Conservation (phyloP, 371 early-diverging fungal genomes). For the Furculomyces boomerangus region DNA sequence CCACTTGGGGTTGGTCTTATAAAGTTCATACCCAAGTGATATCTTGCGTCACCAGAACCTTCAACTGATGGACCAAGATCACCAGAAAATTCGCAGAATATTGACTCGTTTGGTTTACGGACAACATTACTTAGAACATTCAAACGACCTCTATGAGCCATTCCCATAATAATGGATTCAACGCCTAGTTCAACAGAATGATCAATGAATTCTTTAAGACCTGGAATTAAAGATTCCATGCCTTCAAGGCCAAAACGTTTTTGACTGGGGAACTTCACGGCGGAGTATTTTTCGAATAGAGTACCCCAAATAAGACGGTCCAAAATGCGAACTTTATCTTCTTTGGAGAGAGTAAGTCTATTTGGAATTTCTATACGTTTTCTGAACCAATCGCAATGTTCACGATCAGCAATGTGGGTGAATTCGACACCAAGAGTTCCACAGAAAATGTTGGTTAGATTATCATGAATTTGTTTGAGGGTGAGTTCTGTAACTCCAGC, state of each 20-base stretch:
- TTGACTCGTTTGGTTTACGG: constrained; percentile 49
- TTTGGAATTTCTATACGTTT: constrained; percentile 59
- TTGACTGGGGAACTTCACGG: constrained; percentile 81
- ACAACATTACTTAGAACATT: constrained; percentile 77
- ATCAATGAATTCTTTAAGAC: constrained; percentile 67
- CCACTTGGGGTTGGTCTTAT: constrained; percentile 23
- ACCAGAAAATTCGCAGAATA: constrained; percentile 81
- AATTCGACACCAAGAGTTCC: constrained; percentile 87
- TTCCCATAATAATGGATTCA: constrained; percentile 64
- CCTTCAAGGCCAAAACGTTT: constrained; percentile 95
- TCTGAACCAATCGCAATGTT: constrained; percentile 79
- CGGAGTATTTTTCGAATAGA: constrained; percentile 90
- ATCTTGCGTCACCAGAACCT: constrained; percentile 80
- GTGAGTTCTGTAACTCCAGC: constrained; percentile 41
- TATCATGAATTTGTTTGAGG: constrained; percentile 44
- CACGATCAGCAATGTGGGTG: constrained; percentile 68
- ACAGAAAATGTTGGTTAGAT: constrained; percentile 59
- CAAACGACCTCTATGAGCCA: constrained; percentile 94
- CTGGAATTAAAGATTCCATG: constrained; percentile 90
- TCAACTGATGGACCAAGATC: constrained; percentile 63
- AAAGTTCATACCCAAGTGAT: constrained; percentile 64
- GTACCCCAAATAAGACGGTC: constrained; percentile 59
- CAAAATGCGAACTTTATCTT: constrained; percentile 54
- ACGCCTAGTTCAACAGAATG: constrained; percentile 43
- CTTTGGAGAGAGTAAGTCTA: constrained; percentile 19